phyloP scores from a whole-genome alignment of 257 asterid species.

The Salvia hispanica region DNA sequence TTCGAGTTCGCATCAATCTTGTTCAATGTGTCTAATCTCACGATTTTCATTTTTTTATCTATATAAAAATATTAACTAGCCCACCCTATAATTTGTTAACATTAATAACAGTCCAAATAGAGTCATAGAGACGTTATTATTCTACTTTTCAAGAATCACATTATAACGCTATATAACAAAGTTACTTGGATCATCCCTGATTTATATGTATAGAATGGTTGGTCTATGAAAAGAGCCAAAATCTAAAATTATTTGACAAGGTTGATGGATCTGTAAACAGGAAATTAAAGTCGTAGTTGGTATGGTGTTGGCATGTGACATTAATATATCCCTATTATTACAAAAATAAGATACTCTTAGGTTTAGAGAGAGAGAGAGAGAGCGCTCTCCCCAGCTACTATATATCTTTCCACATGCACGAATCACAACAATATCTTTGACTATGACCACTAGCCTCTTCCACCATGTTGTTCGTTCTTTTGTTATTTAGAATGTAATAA shows the following conservation, averaged over 20 bases:
- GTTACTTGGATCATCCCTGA: too few relatives aligned
- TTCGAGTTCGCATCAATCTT: too few relatives aligned
- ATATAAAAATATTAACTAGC: background rate
- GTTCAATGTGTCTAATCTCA: too few relatives aligned
- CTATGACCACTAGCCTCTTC: conserved; percentile 19
- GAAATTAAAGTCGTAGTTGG: conserved; percentile 19
- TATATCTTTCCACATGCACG: conserved; percentile 26
- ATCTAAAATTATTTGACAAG: too few relatives aligned
- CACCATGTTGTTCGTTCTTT: background rate
- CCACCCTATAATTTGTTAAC: background rate
- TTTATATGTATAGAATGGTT: too few relatives aligned
- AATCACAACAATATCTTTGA: conserved; percentile 38
- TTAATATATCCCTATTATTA: background rate
- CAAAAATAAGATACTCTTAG: background rate
- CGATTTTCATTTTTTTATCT: background rate
- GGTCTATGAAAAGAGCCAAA: too few relatives aligned
- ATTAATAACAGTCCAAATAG: too few relatives aligned
- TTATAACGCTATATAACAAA: too few relatives aligned
- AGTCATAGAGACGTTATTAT: too few relatives aligned
- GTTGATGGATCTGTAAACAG: too few relatives aligned
- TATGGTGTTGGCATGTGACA: conserved; percentile 37
- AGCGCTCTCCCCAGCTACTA: conserved; percentile 16
- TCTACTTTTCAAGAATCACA: too few relatives aligned
- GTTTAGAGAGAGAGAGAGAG: background rate
- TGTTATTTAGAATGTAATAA: too few relatives aligned